phyloP scores from a whole-genome alignment of 257 asterid species.

The Ocimum tenuiflorum region DNA sequence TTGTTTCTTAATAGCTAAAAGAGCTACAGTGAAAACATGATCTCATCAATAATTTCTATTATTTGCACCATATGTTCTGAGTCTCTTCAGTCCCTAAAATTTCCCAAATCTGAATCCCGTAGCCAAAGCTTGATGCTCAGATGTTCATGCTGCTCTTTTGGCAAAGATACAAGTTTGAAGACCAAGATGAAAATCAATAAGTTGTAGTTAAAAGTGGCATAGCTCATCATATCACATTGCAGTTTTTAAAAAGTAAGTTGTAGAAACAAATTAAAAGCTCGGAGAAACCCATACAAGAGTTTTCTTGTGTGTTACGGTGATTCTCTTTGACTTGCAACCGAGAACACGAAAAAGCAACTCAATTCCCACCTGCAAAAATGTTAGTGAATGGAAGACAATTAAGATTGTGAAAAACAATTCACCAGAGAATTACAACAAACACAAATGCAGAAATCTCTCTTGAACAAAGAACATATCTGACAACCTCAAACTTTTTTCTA shows the following conservation, averaged over 20 bases:
- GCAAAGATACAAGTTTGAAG: too few species aligned
- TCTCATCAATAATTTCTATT: neutral
- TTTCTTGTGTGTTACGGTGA: slow-evolving; percentile 93
- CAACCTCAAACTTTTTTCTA: slow-evolving; percentile 91
- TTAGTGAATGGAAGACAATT: slow-evolving; percentile 8
- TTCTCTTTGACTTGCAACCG: slow-evolving; percentile 96
- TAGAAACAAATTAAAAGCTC: slow-evolving; percentile 13
- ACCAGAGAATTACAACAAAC: neutral
- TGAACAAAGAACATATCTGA: slow-evolving; percentile 13
- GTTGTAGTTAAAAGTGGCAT: too few species aligned
- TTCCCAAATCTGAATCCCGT: too few species aligned
- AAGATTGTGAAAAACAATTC: neutral
- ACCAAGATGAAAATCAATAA: too few species aligned
- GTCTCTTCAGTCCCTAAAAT: too few species aligned
- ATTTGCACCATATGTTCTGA: too few species aligned
- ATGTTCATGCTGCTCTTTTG: too few species aligned
- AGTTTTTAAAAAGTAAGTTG: neutral
- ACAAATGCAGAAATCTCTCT: slow-evolving; percentile 13
- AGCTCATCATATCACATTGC: too few species aligned
- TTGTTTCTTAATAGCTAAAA: neutral
- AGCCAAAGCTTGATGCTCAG: too few species aligned
- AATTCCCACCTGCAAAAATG: slow-evolving; percentile 66
- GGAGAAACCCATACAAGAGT: slow-evolving; percentile 65
- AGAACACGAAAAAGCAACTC: slow-evolving; percentile 86
- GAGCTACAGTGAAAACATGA: neutral